phyloP scores from a whole-genome alignment of 2,329 filamentous ascomycete genomes.

The Pseudogymnoascus sp. region DNA sequence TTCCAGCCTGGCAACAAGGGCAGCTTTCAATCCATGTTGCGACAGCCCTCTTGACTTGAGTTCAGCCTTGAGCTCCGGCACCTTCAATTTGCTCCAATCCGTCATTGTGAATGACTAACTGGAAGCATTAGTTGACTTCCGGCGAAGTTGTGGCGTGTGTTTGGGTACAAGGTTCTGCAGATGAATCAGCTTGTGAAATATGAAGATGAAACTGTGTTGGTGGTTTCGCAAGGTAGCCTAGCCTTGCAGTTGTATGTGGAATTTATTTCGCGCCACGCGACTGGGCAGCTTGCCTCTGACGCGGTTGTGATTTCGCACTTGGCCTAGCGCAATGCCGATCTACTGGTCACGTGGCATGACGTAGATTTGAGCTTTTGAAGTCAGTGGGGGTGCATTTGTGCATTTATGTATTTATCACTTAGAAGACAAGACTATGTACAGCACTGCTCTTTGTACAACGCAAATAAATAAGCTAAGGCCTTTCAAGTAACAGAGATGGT shows the following conservation, averaged over 20 bases:
- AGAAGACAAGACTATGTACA: not conserved
- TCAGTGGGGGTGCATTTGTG: not conserved
- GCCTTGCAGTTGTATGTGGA: not conserved
- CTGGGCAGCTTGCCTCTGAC: constrained; percentile 3
- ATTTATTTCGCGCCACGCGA: constrained; percentile 6
- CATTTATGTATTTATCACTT: not conserved
- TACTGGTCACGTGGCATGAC: not conserved
- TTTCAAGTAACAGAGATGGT: not conserved
- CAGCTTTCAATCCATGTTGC: constrained; percentile 61
- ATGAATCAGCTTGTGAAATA: not conserved
- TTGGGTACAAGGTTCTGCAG: not conserved
- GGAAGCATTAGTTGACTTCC: not conserved
- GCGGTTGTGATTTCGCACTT: constrained; percentile 1
- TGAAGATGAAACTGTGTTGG: not conserved
- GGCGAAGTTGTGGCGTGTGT: not conserved
- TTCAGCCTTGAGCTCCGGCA: constrained; percentile 66
- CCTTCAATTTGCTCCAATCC: constrained; percentile 55
- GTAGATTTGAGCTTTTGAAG: not conserved
- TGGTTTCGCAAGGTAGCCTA: constrained; percentile 1
- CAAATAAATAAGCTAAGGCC: not conserved
- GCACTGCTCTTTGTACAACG: not conserved
- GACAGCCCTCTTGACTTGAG: constrained; percentile 63
- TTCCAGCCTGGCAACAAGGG: constrained; percentile 57
- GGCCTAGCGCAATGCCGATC: not conserved
- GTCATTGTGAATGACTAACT: constrained; percentile 31